These are phyloP conservation scores for Dorcoceras hygrometricum DNA, from an alignment of 257 asterid species.

Conservation along the genomic window DNA sequence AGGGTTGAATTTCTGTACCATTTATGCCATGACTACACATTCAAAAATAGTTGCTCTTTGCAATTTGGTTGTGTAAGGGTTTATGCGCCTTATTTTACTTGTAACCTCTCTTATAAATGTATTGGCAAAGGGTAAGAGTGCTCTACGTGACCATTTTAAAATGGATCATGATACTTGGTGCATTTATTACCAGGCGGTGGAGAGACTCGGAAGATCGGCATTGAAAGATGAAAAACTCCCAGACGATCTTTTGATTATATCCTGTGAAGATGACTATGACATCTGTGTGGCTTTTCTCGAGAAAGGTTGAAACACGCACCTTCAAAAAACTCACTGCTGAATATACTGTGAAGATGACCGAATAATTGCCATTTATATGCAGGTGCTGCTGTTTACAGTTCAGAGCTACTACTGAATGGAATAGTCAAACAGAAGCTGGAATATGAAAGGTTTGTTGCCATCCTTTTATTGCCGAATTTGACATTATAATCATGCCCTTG, in stretches of 20 bases:
- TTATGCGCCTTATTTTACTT: neutral
- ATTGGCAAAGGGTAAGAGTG: neutral
- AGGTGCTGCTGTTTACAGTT: slow-evolving; percentile 78
- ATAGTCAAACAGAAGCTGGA: slow-evolving; percentile 93
- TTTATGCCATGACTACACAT: neutral
- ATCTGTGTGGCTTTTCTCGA: slow-evolving; percentile 76
- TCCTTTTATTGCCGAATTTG: neutral
- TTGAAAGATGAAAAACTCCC: slow-evolving; percentile 54
- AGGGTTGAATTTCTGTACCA: neutral
- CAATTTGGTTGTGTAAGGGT: neutral
- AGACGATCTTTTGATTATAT: slow-evolving; percentile 67
- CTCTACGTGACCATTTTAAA: slow-evolving; percentile 1
- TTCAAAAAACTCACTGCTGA: neutral
- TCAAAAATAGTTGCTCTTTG: slow-evolving; percentile 2
- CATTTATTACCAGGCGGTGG: slow-evolving; percentile 59
- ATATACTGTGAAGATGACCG: slow-evolving; percentile 1
- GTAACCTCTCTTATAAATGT: neutral
- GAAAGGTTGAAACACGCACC: slow-evolving; percentile 54
- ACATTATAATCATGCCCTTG: neutral
- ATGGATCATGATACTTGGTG: slow-evolving; percentile 16
- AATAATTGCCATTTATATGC: slow-evolving; percentile 29
- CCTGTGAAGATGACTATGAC: slow-evolving; percentile 93
- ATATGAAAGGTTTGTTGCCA: slow-evolving; percentile 59
- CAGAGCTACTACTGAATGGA: slow-evolving; percentile 91
- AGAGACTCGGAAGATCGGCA: slow-evolving; percentile 82